A percentile compares a stretch with the other conserved stretches of the same genome.
Evolutionary conservation across 2,329 filamentous ascomycete species (phyloP).

Genomic region (Tolypocladium tundrense): DNA sequence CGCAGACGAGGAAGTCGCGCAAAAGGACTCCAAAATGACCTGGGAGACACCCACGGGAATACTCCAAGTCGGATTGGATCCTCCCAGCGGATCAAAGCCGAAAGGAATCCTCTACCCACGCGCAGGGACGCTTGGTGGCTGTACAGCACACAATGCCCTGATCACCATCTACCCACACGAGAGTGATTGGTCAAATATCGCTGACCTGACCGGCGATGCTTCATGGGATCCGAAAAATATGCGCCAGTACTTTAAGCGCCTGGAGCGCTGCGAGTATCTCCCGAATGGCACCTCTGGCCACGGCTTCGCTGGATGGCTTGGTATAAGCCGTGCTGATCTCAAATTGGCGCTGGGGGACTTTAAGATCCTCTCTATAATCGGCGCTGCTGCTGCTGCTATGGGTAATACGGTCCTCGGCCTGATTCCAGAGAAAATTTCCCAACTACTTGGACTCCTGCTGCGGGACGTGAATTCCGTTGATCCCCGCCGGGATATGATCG

Average conservation of each 20-base stretch:
- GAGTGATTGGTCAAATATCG: conserved; percentile 24
- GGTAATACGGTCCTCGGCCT: neutral
- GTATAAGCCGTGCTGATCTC: conserved; percentile 37
- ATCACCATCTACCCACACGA: conserved; percentile 40
- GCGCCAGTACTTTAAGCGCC: conserved; percentile 41
- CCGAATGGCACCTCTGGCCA: conserved; percentile 32
- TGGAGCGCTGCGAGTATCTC: conserved; percentile 46
- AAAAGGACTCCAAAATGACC: conserved; percentile 46
- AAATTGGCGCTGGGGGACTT: conserved; percentile 38
- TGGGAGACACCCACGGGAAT: conserved; percentile 39
- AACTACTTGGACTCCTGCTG: neutral
- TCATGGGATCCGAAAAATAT: conserved; percentile 47
- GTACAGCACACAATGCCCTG: conserved; percentile 44
- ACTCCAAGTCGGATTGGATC: conserved; percentile 40
- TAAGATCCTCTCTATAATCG: neutral
- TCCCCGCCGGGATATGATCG: neutral
- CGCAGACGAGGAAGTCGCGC: conserved; percentile 27
- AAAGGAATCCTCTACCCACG: conserved; percentile 50
- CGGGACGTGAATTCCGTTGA: neutral
- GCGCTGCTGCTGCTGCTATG: conserved; percentile 28
- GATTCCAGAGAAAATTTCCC: neutral
- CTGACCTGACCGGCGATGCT: conserved; percentile 40
- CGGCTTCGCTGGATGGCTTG: conserved; percentile 46
- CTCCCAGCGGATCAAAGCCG: conserved; percentile 38
- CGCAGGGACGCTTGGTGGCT: conserved; percentile 45